A percentile compares a stretch with the other conserved stretches of the same genome.
These are phyloP conservation scores for Pleurotus ostreatus DNA, from an alignment of 768 basidiomycete species.

Conservation along the genomic window DNA sequence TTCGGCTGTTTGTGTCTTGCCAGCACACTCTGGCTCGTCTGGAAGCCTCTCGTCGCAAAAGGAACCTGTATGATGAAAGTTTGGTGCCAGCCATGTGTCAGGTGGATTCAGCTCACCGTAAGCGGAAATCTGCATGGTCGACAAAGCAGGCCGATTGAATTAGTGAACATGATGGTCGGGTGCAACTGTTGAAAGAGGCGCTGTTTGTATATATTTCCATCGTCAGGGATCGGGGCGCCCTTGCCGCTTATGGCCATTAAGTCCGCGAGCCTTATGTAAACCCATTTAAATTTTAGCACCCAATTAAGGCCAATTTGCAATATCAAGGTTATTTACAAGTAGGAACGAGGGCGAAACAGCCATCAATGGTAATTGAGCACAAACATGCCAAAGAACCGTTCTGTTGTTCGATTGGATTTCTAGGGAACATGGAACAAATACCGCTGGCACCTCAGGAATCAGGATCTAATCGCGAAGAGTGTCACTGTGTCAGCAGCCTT, in stretches of 20 bases:
- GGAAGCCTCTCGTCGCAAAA: slow-evolving; percentile 38
- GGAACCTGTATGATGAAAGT: background rate
- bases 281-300: no score
- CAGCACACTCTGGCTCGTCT: slow-evolving; percentile 41
- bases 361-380: no score
- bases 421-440: no score
- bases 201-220: background rate
- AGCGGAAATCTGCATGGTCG: slow-evolving; percentile 3
- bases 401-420: no score
- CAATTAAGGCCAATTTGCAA: background rate
- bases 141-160: slow-evolving; percentile 6
- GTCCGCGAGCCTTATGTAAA: background rate
- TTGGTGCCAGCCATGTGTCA: no score
- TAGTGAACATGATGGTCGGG: background rate
- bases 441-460: no score
- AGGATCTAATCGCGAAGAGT: no score
- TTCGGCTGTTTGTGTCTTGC: slow-evolving; percentile 47
- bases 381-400: no score
- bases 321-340: background rate
- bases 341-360: background rate
- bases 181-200: background rate
- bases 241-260: background rate
- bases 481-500: no score
- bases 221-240: background rate
- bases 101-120: slow-evolving; percentile 3